Evolutionary conservation across 2,329 filamentous ascomycete genomes (phyloP).

Genomic region (Aspergillus costaricaensis): DNA sequence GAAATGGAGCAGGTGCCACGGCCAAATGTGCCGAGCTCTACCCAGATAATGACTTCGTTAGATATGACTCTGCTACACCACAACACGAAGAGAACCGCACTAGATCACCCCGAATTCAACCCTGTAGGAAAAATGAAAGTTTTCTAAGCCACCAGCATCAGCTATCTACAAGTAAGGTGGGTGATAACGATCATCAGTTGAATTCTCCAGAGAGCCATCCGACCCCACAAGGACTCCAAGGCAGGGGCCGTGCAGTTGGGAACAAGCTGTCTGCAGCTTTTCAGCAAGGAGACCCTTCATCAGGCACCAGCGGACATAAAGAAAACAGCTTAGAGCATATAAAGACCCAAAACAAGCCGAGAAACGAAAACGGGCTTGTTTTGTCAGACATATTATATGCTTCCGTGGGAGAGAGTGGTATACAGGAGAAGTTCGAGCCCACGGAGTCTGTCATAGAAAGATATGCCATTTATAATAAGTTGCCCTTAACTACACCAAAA

Average conservation of each 20-base stretch:
- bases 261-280: slow-evolving; percentile 28
- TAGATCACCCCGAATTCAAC: not conserved
- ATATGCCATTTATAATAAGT: not conserved
- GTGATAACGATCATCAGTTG: too few species aligned
- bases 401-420: not conserved
- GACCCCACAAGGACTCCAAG: slow-evolving; percentile 4
- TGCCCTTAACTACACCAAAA: not conserved
- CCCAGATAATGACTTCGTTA: not conserved
- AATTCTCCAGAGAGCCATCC: not conserved
- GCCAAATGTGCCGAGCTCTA: not conserved
- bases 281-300: not conserved
- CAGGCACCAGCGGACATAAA: not conserved
- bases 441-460: not conserved
- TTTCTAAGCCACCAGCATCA: not conserved
- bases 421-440: too few species aligned
- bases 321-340: not conserved
- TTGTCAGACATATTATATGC: not conserved
- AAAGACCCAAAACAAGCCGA: not conserved
- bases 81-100: not conserved
- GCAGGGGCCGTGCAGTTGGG: slow-evolving; percentile 27
- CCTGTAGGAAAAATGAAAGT: not conserved
- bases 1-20: not conserved
- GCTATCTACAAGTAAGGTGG: not conserved
- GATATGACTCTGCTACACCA: not conserved
- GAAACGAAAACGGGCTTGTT: not conserved